phyloP scores from a whole-genome alignment of 1,139 yeast species.

The Hemisphaericaspora xylanilytica region DNA sequence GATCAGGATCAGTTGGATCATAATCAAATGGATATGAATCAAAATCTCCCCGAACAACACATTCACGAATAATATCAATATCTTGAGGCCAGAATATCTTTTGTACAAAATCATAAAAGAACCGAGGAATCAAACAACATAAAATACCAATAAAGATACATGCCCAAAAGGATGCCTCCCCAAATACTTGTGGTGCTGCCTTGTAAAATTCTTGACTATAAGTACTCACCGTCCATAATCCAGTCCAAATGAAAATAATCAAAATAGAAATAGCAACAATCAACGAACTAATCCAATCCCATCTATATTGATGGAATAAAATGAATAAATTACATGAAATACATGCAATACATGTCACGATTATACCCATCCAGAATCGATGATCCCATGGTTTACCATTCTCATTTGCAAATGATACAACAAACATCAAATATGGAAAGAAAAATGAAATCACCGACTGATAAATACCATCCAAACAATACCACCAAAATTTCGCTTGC shows the following conservation, averaged over 20 bases:
- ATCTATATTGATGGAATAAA: constrained; percentile 77
- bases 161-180: constrained; percentile 78
- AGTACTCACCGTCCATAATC: constrained; percentile 70
- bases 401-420: constrained; percentile 53
- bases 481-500: constrained; percentile 73
- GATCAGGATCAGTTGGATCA: constrained; percentile 62
- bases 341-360: constrained; percentile 76
- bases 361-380: constrained; percentile 81
- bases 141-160: constrained; percentile 69
- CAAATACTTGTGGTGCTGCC: constrained; percentile 73
- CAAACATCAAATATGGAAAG: constrained; percentile 73
- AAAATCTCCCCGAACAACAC: constrained; percentile 58
- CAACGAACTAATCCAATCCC: constrained; percentile 86
- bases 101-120: constrained; percentile 60
- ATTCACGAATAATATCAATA: constrained; percentile 83
- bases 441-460: constrained; percentile 85
- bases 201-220: constrained; percentile 70
- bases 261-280: constrained; percentile 64
- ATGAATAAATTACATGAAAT: constrained; percentile 79
- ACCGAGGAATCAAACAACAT: constrained; percentile 75
- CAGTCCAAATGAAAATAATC: constrained; percentile 82
- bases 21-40: constrained; percentile 55
- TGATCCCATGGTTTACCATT: constrained; percentile 75
- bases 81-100: constrained; percentile 72
- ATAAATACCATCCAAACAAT: constrained; percentile 83